These are phyloP conservation scores for Venturia pyrina DNA, from an alignment of 2,329 filamentous ascomycete species.

Conservation along the genomic window DNA sequence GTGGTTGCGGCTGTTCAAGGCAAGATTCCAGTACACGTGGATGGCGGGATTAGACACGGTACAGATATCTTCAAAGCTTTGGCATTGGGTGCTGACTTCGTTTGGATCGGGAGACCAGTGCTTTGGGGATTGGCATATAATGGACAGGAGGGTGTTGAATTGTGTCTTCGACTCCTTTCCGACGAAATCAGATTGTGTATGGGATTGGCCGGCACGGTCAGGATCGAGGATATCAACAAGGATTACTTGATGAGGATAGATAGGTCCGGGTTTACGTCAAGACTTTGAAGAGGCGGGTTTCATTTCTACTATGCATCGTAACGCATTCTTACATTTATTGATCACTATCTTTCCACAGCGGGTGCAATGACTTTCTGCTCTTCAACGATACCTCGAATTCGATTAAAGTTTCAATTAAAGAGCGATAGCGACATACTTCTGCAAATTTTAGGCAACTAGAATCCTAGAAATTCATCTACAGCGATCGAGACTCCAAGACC, in stretches of 20 bases:
- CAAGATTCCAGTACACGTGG: conserved; percentile 51
- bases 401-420: no score
- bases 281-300: background rate
- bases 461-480: no score
- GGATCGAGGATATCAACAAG: conserved; percentile 13
- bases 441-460: no score
- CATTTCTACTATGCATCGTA: background rate
- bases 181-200: conserved; percentile 21
- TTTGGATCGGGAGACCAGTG: conserved; percentile 38
- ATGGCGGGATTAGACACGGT: conserved; percentile 46
- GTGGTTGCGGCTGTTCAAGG: conserved; percentile 30
- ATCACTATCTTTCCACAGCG: no score
- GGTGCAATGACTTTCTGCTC: no score
- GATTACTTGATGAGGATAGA: conserved; percentile 12
- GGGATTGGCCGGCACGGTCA: conserved; percentile 19
- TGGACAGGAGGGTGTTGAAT: conserved; percentile 28
- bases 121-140: conserved; percentile 41
- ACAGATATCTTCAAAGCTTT: conserved; percentile 50
- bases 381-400: no score
- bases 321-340: background rate
- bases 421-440: no score
- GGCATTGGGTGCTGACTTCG: conserved; percentile 41
- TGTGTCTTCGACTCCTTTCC: conserved; percentile 22
- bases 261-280: conserved; percentile 7
- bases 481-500: no score